phyloP scores from a whole-genome alignment of 192 early-diverging fungal genomes.

The Entomortierella parvispora region DNA sequence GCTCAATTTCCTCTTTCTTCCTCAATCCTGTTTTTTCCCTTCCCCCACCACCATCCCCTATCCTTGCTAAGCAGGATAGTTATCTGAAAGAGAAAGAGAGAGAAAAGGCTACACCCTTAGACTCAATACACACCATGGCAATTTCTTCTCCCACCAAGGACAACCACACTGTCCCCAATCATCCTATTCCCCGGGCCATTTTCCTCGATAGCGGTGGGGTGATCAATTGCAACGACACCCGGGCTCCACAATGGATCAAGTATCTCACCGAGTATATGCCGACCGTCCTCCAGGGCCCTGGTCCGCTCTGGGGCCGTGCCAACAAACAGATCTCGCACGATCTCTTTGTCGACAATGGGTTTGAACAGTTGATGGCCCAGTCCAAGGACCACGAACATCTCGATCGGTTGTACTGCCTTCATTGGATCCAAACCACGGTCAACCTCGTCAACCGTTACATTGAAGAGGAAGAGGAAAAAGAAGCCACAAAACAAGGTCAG shows the following conservation, averaged over 20 bases:
- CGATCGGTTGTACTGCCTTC: conserved; percentile 12
- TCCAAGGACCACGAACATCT: conserved; percentile 6
- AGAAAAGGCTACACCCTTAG: neutral
- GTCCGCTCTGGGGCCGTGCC: conserved; percentile 15
- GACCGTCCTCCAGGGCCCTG: conserved; percentile 19
- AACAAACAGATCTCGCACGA: conserved; percentile 7
- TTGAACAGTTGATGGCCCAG: conserved; percentile 2
- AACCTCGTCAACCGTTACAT: conserved; percentile 14
- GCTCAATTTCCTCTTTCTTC: too few species aligned
- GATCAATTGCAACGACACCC: conserved; percentile 28
- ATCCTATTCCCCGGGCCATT: conserved; percentile 17
- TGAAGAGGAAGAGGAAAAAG: conserved; percentile 7
- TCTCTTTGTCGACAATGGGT: conserved; percentile 6
- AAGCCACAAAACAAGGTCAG: neutral
- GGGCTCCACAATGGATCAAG: conserved; percentile 31
- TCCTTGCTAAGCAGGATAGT: too few species aligned
- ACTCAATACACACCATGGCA: neutral
- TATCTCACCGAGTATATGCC: conserved; percentile 21
- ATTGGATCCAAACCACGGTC: conserved; percentile 10
- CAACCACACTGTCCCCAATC: neutral
- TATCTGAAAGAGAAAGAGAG: too few species aligned
- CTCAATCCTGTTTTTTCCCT: too few species aligned
- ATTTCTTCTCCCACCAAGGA: neutral
- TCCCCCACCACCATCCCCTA: neutral
- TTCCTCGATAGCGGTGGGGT: conserved; percentile 47